Evolutionary conservation across 441 rosid species (phyloP).

Genomic region (Corymbia citriodora): DNA sequence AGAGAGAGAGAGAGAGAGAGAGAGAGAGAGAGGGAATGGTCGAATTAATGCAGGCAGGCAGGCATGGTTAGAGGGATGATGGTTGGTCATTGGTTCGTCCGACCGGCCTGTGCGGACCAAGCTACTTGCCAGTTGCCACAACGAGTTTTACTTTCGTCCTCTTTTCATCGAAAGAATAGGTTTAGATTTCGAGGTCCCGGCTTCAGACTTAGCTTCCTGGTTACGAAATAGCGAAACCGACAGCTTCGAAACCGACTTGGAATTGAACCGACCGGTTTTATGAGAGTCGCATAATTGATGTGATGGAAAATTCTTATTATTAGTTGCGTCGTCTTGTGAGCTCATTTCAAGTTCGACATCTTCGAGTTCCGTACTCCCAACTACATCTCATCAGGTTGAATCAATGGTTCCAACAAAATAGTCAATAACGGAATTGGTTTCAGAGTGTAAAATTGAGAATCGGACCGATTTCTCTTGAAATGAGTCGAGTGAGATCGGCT

Average conservation of each 20-base stretch:
- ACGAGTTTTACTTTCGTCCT: neutral
- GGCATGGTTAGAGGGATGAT: neutral
- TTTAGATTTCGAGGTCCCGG: neutral
- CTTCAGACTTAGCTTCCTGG: neutral
- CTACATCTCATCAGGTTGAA: neutral
- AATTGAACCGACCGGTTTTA: neutral
- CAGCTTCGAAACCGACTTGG: neutral
- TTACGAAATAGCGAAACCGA: neutral
- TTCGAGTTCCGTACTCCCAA: neutral
- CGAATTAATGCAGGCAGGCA: neutral
- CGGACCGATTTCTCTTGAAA: fast-evolving
- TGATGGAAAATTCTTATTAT: no score
- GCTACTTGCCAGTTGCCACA: neutral
- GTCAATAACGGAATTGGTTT: fast-evolving
- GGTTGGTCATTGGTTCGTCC: neutral
- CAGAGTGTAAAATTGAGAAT: neutral
- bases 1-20: neutral
- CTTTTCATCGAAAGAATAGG: neutral
- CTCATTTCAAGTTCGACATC: neutral
- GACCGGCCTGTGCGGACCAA: neutral
- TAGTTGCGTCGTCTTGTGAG: neutral
- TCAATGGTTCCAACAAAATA: neutral
- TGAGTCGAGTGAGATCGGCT: neutral
- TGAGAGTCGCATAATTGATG: neutral
- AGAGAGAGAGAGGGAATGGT: neutral